Evolutionary conservation across 164 flowering plant species (phyloP), one percentile per base, ranked within the genome.

Genomic region (Akebia trifoliata): DNA sequence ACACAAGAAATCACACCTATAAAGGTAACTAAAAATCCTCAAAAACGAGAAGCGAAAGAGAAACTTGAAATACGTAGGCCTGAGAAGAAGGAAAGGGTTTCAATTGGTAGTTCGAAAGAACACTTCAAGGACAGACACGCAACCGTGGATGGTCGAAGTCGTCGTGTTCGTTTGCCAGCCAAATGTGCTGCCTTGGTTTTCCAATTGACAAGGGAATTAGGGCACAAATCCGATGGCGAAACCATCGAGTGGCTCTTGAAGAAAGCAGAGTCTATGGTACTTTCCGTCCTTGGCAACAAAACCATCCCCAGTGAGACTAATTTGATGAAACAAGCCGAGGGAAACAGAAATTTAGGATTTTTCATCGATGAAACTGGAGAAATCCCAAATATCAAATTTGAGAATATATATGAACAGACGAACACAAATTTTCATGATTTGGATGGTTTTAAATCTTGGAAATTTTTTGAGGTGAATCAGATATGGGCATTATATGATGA

Each of bases 111-210:
- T 20, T 59, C 86, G 9, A n/a, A n/a, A n/a, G n/a, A n/a, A n/a
- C n/a, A n/a, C n/a, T 79, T 88, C 37, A 84, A 84, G 51, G 90
- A 84, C 69, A 68, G 94, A 5, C 90, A 86, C 74, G 83, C 84
- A 8, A 85, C 81, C 57, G 89, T 85, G 12, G 89, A 83, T 40
- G 94, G 94, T 0, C 68, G 89, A 8, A 88, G 90, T 14, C 80
- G 89, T 30, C 74, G 91, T 26, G 81, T 87, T 52, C 72, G 91
- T 47, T 80, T 87, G 84, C 95, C 95, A 54, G 91, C 89, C 3
- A 61, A 80, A 0, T 85, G 89, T 44, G 89, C 92, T 0, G 90
- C 90, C 11, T 66, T 87, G 60, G 90, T 86, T 32, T 86, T 87
- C 37, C 95, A 84, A 42, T 45, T 87, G 62, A 87, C 90, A 0